Evolutionary conservation across 768 basidiomycete species (phyloP).

Genomic region (Suillus weaverae): DNA sequence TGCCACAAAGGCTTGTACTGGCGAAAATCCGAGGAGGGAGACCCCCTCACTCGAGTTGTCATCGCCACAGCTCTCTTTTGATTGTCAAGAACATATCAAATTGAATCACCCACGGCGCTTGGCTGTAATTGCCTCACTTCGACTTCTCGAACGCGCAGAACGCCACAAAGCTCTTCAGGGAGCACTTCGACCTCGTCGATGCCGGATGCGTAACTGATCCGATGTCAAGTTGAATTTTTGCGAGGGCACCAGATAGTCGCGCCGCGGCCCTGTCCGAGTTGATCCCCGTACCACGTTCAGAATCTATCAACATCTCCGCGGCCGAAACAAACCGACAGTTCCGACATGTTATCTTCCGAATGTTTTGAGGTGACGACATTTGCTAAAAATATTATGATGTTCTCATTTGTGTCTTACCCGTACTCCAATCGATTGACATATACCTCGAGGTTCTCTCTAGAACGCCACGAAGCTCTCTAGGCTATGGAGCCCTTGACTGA

Average conservation of each 20-base stretch:
- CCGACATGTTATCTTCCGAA: neutral
- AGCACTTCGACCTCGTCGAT: neutral
- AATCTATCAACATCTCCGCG: neutral
- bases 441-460: neutral
- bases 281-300: neutral
- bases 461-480: neutral
- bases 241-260: neutral
- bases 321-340: neutral
- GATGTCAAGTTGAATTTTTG: neutral
- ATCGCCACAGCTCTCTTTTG: neutral
- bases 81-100: neutral
- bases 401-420: neutral
- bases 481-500: neutral
- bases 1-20: neutral
- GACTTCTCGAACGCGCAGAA: neutral
- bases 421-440: neutral
- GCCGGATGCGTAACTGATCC: neutral
- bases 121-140: neutral
- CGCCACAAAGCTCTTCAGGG: neutral
- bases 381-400: neutral
- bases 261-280: neutral
- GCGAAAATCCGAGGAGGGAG: neutral
- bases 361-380: neutral
- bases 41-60: neutral
- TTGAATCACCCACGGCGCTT: neutral